These are phyloP conservation scores for Trichoderma sp. DNA, from an alignment of 2,329 filamentous ascomycete genomes.

Conservation along the genomic window DNA sequence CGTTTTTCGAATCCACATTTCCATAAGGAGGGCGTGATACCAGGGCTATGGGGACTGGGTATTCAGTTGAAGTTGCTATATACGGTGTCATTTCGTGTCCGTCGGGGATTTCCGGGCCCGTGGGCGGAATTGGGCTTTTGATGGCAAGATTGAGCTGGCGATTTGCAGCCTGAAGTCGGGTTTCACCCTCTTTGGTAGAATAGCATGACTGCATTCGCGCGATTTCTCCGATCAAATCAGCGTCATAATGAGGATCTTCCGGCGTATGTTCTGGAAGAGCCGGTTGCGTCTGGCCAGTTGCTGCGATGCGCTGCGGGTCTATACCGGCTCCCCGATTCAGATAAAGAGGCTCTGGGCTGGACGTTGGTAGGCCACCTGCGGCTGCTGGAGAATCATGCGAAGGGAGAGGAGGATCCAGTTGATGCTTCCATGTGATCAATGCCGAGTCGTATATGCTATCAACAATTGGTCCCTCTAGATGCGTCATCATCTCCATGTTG, in stretches of 20 bases:
- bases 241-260: constrained; percentile 65
- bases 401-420: constrained; percentile 39
- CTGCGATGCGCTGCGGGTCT: background rate
- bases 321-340: background rate
- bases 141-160: constrained; percentile 66
- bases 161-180: constrained; percentile 59
- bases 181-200: constrained; percentile 52
- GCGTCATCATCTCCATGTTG: constrained; percentile 79
- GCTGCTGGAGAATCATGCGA: constrained; percentile 6
- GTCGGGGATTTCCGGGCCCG: constrained; percentile 55
- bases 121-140: constrained; percentile 51
- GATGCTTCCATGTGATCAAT: constrained; percentile 70
- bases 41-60: constrained; percentile 69
- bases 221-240: constrained; percentile 61
- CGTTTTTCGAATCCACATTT: constrained; percentile 59
- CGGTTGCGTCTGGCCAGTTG: background rate
- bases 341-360: constrained; percentile 7
- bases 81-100: constrained; percentile 67
- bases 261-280: constrained; percentile 57
- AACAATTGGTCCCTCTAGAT: constrained; percentile 74
- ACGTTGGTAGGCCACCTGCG: constrained; percentile 12
- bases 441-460: constrained; percentile 75
- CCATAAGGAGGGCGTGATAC: constrained; percentile 71
- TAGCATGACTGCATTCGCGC: constrained; percentile 61
- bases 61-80: constrained; percentile 45